Evolutionary conservation across 768 basidiomycete species (phyloP).

Genomic region (Suillus variegatus): DNA sequence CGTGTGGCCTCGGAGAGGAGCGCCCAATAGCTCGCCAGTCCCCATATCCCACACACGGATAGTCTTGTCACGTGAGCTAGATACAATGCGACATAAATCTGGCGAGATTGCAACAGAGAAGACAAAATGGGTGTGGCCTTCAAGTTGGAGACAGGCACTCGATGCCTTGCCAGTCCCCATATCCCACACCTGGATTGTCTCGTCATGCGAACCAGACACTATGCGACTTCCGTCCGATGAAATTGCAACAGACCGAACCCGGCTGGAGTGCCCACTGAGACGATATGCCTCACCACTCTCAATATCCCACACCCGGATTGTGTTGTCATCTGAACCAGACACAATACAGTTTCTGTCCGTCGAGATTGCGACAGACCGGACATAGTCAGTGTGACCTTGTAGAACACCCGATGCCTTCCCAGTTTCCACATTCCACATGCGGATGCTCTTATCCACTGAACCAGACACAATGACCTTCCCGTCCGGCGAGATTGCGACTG

Average conservation of each 20-base stretch:
- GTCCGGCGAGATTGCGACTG: neutral
- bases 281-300: neutral
- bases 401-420: neutral
- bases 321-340: no score
- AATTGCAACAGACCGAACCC: no score
- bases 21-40: neutral
- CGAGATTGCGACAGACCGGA: neutral
- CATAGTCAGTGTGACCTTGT: neutral
- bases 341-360: neutral
- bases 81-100: no score
- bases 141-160: neutral
- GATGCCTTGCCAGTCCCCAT: neutral
- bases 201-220: no score
- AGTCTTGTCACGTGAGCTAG: no score
- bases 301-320: neutral
- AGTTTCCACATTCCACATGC: neutral
- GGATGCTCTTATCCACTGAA: constrained; percentile 4
- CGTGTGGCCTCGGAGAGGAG: neutral
- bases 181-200: neutral
- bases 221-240: no score
- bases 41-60: neutral
- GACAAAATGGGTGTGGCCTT: neutral
- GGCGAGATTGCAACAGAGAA: no score
- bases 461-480: constrained; percentile 8
- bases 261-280: no score